Evolutionary conservation across 768 basidiomycete species (phyloP).

Genomic region (Tricholoma furcatifolium): DNA sequence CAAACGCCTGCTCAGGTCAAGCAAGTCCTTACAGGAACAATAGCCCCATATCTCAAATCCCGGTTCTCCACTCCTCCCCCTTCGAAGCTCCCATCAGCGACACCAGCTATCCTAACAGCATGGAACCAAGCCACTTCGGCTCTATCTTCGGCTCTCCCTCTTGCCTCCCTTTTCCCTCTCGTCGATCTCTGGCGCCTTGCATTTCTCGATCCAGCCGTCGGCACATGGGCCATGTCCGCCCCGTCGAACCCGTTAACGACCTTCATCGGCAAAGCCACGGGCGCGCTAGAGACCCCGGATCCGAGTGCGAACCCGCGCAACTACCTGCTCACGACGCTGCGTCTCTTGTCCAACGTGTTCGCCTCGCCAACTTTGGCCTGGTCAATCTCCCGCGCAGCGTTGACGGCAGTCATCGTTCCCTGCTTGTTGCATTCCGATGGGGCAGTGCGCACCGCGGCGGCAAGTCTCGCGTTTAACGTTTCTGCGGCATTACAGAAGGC

Average conservation of each 20-base stretch:
- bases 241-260: slow-evolving; percentile 40
- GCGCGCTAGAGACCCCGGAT: not conserved
- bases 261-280: slow-evolving; percentile 41
- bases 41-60: slow-evolving; percentile 66
- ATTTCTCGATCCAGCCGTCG: slow-evolving; percentile 60
- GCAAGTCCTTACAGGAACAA: slow-evolving; percentile 40
- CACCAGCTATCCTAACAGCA: slow-evolving; percentile 36
- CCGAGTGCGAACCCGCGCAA: slow-evolving; percentile 39
- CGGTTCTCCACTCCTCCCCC: slow-evolving; percentile 40
- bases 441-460: slow-evolving; percentile 72
- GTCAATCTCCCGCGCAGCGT: slow-evolving; percentile 28
- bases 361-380: slow-evolving; percentile 46
- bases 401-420: slow-evolving; percentile 61
- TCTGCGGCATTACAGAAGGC: slow-evolving; percentile 64
- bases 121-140: slow-evolving; percentile 49
- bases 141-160: slow-evolving; percentile 45
- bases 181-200: slow-evolving; percentile 83
- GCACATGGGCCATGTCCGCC: slow-evolving; percentile 45
- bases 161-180: slow-evolving; percentile 70
- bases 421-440: slow-evolving; percentile 69
- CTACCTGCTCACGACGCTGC: slow-evolving; percentile 63
- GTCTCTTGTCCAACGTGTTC: slow-evolving; percentile 70
- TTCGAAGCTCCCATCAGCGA: slow-evolving; percentile 26
- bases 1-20: slow-evolving; percentile 43
- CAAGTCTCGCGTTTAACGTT: slow-evolving; percentile 79